A percentile compares a stretch with the other conserved stretches of the same genome.
These are phyloP conservation scores for Orobanche coerulescens DNA, from an alignment of 257 asterid species.

Conservation along the genomic window DNA sequence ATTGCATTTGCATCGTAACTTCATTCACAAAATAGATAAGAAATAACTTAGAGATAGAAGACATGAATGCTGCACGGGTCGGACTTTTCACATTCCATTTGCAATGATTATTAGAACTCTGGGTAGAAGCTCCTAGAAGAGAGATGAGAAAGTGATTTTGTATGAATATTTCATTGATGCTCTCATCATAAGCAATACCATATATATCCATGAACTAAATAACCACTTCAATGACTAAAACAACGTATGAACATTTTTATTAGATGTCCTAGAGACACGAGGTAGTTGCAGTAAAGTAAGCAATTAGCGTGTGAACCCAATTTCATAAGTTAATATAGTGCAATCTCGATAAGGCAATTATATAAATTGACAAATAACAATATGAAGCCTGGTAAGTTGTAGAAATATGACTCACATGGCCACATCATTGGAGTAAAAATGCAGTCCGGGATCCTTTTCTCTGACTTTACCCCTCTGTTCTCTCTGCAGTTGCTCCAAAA, in stretches of 20 bases:
- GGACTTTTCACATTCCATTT: constrained; percentile 1
- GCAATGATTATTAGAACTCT: not conserved
- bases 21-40: constrained; percentile 1
- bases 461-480: constrained; percentile 58
- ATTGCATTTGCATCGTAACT: constrained; percentile 11
- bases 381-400: constrained; percentile 6
- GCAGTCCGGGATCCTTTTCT: constrained; percentile 69
- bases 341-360: not conserved
- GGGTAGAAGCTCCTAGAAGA: not conserved
- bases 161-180: not conserved
- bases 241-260: not conserved
- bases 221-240: not conserved
- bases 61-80: not conserved
- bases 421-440: constrained; percentile 81
- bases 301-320: not conserved
- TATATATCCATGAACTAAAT: not conserved
- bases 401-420: constrained; percentile 61
- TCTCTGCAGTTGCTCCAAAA: constrained; percentile 67
- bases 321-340: not conserved
- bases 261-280: not conserved
- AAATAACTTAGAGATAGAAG: constrained; percentile 6
- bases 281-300: not conserved
- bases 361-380: not conserved
- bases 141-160: not conserved
- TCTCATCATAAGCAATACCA: not conserved